A percentile compares a stretch with the other conserved stretches of the same genome.
phyloP scores from a whole-genome alignment of 305 asterid species.

The Plantago coronopus region DNA sequence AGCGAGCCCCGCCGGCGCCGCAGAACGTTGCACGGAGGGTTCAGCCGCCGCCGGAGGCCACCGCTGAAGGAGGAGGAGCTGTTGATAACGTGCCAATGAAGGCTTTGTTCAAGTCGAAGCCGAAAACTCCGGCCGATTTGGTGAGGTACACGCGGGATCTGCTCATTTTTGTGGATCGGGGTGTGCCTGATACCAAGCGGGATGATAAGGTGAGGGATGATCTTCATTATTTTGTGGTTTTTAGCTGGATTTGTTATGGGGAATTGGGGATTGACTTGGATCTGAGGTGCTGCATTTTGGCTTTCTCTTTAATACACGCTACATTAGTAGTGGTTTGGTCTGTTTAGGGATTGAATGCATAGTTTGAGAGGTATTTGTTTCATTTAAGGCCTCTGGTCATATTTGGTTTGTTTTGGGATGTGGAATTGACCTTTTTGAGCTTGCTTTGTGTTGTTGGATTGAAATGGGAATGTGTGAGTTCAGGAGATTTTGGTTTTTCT shows the following conservation, averaged over 20 bases:
- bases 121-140: slow-evolving; percentile 74
- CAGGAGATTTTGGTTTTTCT: too few relatives aligned
- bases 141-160: slow-evolving; percentile 87
- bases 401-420: background rate
- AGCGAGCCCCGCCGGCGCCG: slow-evolving; percentile 32
- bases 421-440: background rate
- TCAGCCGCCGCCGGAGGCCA: slow-evolving; percentile 26
- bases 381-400: background rate
- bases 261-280: slow-evolving; percentile 20
- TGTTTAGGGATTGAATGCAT: too few relatives aligned
- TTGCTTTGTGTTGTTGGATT: too few relatives aligned
- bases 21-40: slow-evolving; percentile 39
- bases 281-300: background rate
- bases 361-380: background rate
- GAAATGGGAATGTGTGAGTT: too few relatives aligned
- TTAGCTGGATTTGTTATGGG: slow-evolving; percentile 18
- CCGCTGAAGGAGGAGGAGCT: slow-evolving; percentile 22
- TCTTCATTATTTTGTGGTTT: background rate
- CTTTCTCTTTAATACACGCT: too few relatives aligned
- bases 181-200: slow-evolving; percentile 44
- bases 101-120: slow-evolving; percentile 71
- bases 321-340: background rate
- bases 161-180: slow-evolving; percentile 57
- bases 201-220: slow-evolving; percentile 59
- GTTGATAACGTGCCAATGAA: slow-evolving; percentile 53